Conservation (phyloP, 208 protist species). For the Trypanosoma vivax region DNA sequence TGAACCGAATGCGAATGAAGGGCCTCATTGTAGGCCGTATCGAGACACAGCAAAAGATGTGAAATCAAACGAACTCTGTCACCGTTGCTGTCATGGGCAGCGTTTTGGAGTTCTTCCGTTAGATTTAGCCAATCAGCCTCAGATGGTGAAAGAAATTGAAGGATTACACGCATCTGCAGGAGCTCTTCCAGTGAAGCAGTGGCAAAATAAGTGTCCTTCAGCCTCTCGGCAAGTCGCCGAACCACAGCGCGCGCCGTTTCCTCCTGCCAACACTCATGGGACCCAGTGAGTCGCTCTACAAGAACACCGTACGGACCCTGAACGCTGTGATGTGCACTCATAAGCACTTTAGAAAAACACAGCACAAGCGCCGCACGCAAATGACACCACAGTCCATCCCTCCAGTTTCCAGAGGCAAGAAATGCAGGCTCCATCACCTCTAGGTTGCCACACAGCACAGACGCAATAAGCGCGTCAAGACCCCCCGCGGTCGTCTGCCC, state of each 20-base stretch:
- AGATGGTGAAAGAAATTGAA: conserved; percentile 47
- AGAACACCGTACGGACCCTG: conserved; percentile 27
- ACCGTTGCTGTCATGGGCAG: conserved; percentile 2
- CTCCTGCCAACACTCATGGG: conserved; percentile 49
- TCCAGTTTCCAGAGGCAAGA: conserved; percentile 36
- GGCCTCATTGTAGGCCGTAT: conserved; percentile 53
- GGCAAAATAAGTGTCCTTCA: conserved; percentile 36
- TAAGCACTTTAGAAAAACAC: conserved; percentile 64
- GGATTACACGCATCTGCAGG: conserved; percentile 71
- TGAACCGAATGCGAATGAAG: conserved; percentile 49
- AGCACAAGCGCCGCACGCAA: conserved; percentile 63
- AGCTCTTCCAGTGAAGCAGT: conserved; percentile 42
- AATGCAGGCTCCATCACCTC: conserved; percentile 65
- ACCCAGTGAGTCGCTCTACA: conserved; percentile 30
- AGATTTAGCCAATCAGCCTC: conserved; percentile 38
- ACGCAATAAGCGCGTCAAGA: conserved; percentile 56
- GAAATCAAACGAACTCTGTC: conserved; percentile 52
- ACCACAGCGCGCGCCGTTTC: conserved; percentile 32
- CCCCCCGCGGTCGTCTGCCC: conserved; percentile 11
- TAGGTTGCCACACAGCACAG: conserved; percentile 64
- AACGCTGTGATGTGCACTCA: conserved; percentile 23
- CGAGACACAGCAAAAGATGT: conserved; percentile 52
- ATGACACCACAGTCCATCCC: conserved; percentile 66
- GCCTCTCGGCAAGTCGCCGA: conserved; percentile 25
- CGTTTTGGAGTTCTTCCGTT: conserved; percentile 17